Evolutionary conservation across 192 early-diverging fungal species (phyloP), one percentile per base, ranked within the genome.

Genomic region (Coemansia brasiliensis): DNA sequence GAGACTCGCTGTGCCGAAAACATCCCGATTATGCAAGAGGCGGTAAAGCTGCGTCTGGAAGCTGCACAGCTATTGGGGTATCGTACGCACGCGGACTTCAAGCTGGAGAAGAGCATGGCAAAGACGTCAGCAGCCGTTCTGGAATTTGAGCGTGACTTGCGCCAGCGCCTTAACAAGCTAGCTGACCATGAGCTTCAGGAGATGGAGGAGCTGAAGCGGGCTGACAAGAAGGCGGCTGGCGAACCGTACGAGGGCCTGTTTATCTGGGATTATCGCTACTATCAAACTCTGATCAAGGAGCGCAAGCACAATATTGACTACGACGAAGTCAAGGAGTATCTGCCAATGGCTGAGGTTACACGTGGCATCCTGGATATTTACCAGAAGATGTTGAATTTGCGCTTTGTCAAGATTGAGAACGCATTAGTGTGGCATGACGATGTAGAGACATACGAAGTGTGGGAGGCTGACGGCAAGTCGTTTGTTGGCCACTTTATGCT

Each of bases 71-170:
- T 94, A 44, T 66, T 91, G 4, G 91, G 90, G 5, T 93, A 87
- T 71, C 62, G 67, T 41, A 84, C 74, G 18, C 90, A 94, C 61
- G 87, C 89, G 11, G 80, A 80, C 22, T 92, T 81, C 59, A 74
- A 83, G 13, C 74, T 92, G n/a, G 88, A 93, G 56, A 80, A 83
- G 41, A 87, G 87, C 49, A 94, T 94, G 92, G 90, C 92, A 46
- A 90, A 93, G 67, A 71, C 66, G 3, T 83, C 87, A 3, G 70
- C 82, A 49, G 71, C 55, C 1, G 91, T 90, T 12, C 42, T 82
- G 20, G 72, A 81, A 56, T 92, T 94, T 68, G 78, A 92, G 59
- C 48, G 78, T 4, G 82, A 85, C 16, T 75, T 94, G 59, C 74
- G 74, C 25, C 32, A 46, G n/a, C 69, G 80, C 12, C 82, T 94